Conservation (phyloP, 129 eudicot species). For the Scalesia atractyloides region DNA sequence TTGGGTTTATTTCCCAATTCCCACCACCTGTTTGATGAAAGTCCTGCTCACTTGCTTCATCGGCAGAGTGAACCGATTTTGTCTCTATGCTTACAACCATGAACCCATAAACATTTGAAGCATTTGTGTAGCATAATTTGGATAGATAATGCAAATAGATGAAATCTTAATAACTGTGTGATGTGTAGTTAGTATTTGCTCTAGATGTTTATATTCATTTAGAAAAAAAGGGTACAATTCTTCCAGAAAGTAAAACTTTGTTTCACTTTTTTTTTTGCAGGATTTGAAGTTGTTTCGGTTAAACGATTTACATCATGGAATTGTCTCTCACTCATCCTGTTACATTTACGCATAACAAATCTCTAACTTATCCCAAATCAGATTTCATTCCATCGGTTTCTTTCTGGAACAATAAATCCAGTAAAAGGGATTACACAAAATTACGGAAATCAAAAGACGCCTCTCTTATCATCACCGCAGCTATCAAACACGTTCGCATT, state of each 20-base stretch:
- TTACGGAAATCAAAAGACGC: slow-evolving; percentile 16
- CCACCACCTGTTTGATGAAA: slow-evolving; percentile 25
- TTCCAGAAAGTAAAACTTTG: slow-evolving; percentile 2
- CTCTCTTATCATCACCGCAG: slow-evolving; percentile 30
- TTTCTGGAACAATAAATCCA: slow-evolving; percentile 10
- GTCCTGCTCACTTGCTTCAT: slow-evolving; percentile 13
- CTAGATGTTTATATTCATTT: background rate
- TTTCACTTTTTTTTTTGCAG: slow-evolving; percentile 25
- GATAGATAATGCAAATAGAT: background rate
- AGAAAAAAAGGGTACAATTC: slow-evolving; percentile 2
- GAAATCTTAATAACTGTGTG: background rate
- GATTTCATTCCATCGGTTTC: slow-evolving; percentile 34
- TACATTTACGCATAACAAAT: slow-evolving; percentile 8
- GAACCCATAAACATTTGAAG: background rate
- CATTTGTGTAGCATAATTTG: background rate
- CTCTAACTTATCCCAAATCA: slow-evolving; percentile 24
- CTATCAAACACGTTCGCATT: slow-evolving; percentile 71
- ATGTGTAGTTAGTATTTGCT: slow-evolving; percentile 5
- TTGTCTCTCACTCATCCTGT: slow-evolving; percentile 38
- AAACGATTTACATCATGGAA: slow-evolving; percentile 36
- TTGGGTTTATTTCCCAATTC: slow-evolving; percentile 6
- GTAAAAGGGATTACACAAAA: slow-evolving; percentile 1
- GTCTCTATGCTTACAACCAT: background rate
- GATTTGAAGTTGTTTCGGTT: background rate
- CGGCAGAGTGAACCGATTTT: no score